Base-by-base conservation (phyloP, 2,329 filamentous ascomycete species). In the Sporothrix mexicana region DNA sequence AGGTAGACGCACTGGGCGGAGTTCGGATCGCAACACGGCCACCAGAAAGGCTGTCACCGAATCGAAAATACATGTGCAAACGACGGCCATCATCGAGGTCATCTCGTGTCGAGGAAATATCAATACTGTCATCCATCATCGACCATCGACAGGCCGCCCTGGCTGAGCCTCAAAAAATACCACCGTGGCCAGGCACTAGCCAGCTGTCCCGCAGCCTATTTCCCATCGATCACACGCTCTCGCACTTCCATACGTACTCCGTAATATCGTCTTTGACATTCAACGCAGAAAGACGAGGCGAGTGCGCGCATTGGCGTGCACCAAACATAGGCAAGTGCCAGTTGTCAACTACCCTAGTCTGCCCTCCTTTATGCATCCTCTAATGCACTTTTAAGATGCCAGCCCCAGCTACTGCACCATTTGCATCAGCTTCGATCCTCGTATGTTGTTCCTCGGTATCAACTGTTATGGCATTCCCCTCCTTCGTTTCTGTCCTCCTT, bases 161-260 rank as follows among this genome's bases (percentile, higher is more conserved):
- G 30, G 47, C 66, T 68, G 66, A 55, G 66, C 47, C 25, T 51
- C 66, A 13, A 36, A 41, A 36, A 55, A 30, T 47, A 36, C 53
- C 66, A 68, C 25, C 66, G 66, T 68, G 66, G 66, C 66, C 8
- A 55, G 53, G 9, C 49, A 45, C 53, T 51, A 78, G 74, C 71
- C 77, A 77, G 74, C 75, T 69, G 36, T 59, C 70, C 30, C 13
- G 57, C 57, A 62, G 25, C 69, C 57, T 41, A 45, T 8, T 64
- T 23, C 23, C 41, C 51, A 71, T 47, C 53, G 36, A 49, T 23
- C 8, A 36, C 64, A 68, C 43, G 6, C 64, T 25, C 17, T 57
- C 8, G 2, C 6, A 51, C 5, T 36, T 7, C 30, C 30, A 4
- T 36, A 36, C 7, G 30, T 6, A n/a, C n/a, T 12, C n/a, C 17